Base-by-base conservation (phyloP, 352 stramenopile genomes). In the Globisporangium perplexum region DNA sequence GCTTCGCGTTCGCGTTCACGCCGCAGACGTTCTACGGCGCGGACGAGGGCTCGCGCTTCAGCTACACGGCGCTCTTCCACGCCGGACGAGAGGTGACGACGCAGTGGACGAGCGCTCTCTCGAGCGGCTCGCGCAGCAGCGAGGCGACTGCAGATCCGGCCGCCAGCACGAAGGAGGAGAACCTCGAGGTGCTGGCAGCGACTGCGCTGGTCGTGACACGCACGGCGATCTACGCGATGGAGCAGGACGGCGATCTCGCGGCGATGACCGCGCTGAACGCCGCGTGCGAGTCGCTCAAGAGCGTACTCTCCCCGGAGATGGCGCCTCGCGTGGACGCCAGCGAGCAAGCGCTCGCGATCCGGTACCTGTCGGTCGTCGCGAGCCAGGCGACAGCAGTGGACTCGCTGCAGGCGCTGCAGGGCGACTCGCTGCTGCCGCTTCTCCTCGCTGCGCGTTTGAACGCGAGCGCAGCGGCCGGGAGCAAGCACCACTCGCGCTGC, bases 141-240 rank as follows among this genome's bases (percentile, higher is more conserved):
- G 11, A 7, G 28, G 28, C 17, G 26, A 44, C 18, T 26, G 24
- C 14, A n/a, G 55, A 33, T 17, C 41, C 22, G 1, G 23, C 42
- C 18, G 23, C 36, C 10, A 55, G 17, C 18, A 36, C 51, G 5
- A 51, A 50, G 8, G 60, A 75, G 11, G 57, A 74, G 22, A 50
- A 68, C 3, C 54, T 62, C 47, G 57, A 74, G 31, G 23, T 60
- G 2, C 49, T 79, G 18, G 28, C 41, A 1, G 65, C 72, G 1
- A 63, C 61, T 18, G 64, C 61, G 12, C 66, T 64, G 28, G 68
- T 80, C 18, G 51, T 80, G 26, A 43, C 68, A 6, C 74, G 74
- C 20, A 72, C 83, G 58, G 72, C 70, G 17, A 66, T 57, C 1
- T 66, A 78, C 46, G 48, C 33, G 23, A 79, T 83, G 65, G 66